phyloP scores from a whole-genome alignment of 129 eudicot genomes.

The Escallonia rubra region DNA sequence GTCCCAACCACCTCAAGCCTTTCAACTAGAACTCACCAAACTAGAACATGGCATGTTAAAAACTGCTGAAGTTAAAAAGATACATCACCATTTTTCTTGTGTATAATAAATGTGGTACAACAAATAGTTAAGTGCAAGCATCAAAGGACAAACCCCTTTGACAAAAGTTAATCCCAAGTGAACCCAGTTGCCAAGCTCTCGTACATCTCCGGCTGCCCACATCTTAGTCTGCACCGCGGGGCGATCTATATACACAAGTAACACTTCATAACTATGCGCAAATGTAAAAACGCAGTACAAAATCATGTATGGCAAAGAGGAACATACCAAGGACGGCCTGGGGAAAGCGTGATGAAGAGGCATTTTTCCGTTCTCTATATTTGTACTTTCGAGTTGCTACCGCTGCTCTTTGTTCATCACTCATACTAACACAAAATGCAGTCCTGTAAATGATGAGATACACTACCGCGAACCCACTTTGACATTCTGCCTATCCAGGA shows the following conservation, averaged over 20 bases:
- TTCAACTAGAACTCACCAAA: background rate
- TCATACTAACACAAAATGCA: constrained; percentile 4
- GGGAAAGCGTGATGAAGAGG: background rate
- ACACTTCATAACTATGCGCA: background rate
- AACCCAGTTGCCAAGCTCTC: background rate
- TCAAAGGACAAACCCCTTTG: constrained; percentile 1
- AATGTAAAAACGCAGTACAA: background rate
- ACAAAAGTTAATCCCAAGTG: background rate
- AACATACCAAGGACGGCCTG: background rate
- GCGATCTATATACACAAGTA: background rate
- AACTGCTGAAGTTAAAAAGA: no score
- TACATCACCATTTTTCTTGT: no score
- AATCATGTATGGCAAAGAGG: background rate
- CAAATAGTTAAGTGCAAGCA: background rate
- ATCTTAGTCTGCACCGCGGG: background rate
- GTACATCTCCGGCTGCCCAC: background rate
- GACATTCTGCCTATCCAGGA: constrained; percentile 47
- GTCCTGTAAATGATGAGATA: background rate
- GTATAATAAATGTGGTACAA: background rate
- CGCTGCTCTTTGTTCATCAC: background rate
- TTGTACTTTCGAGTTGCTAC: background rate
- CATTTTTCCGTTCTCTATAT: background rate
- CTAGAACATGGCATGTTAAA: background rate
- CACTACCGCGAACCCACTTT: constrained; percentile 40
- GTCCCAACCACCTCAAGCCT: background rate